Conservation (phyloP, 73 alveolate species). For the Tetrahymena elliotti region DNA sequence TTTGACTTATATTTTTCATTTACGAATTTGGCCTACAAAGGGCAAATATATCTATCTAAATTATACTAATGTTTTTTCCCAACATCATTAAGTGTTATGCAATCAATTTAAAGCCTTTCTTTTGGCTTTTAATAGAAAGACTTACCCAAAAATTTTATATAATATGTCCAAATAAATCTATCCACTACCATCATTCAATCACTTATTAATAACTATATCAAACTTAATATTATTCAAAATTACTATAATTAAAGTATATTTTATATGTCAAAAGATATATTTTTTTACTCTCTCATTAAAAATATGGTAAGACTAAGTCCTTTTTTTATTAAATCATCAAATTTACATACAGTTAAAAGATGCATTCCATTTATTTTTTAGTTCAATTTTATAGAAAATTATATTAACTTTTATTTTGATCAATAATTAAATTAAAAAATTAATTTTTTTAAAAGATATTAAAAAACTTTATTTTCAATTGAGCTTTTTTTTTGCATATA, state of each 20-base stretch:
- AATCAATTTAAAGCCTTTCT: background rate
- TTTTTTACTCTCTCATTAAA: too few relatives aligned
- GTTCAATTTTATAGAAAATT: too few relatives aligned
- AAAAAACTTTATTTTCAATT: too few relatives aligned
- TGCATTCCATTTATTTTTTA: too few relatives aligned
- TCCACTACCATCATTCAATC: background rate
- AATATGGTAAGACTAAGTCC: too few relatives aligned
- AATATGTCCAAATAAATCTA: background rate
- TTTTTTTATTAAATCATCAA: too few relatives aligned
- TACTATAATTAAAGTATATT: background rate
- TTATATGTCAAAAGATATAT: background rate
- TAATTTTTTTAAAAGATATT: too few relatives aligned
- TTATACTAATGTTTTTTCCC: background rate
- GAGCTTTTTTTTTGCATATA: too few relatives aligned
- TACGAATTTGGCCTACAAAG: background rate
- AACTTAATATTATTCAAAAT: background rate
- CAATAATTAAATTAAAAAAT: too few relatives aligned
- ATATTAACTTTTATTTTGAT: too few relatives aligned
- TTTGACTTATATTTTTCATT: background rate
- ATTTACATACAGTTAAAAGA: too few relatives aligned
- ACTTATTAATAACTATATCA: background rate
- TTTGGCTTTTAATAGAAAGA: background rate
- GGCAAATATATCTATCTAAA: background rate
- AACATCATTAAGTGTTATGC: background rate
- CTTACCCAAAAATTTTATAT: background rate